phyloP scores from a whole-genome alignment of 148 eudicot species.

The Chenopodium quinoa region DNA sequence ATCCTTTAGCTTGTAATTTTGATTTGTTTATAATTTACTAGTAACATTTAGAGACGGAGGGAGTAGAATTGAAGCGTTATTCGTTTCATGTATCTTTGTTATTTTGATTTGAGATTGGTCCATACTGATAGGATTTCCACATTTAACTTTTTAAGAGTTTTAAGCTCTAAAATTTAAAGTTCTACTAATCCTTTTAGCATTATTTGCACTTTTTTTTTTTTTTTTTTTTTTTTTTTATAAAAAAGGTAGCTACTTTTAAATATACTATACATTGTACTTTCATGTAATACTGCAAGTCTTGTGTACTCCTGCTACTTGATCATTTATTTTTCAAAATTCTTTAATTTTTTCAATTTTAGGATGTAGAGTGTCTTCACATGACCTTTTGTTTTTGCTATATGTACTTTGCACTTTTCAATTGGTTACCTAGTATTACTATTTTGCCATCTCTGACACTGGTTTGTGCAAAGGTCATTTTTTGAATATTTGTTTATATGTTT shows the following conservation, averaged over 20 bases:
- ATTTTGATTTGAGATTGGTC: neutral
- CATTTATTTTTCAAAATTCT: neutral
- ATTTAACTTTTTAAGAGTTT: neutral
- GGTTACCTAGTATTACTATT: neutral
- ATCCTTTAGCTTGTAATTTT: neutral
- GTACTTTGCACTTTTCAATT: neutral
- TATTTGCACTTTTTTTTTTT: no score
- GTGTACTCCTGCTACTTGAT: neutral
- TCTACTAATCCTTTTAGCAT: no score
- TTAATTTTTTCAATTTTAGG: neutral
- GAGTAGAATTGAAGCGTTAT: neutral
- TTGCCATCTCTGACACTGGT: neutral
- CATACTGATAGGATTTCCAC: neutral
- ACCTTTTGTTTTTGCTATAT: neutral
- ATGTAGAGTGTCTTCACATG: neutral
- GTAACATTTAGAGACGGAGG: neutral
- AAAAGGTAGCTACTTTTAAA: no score
- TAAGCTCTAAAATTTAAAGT: neutral
- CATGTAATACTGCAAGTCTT: no score
- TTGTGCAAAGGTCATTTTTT: slow-evolving; percentile 14
- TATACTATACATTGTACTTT: no score
- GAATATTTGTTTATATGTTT: no score
- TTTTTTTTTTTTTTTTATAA: no score
- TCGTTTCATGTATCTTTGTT: neutral
- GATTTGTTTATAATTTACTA: no score